Percentiles rank a stretch among this genome's conserved stretches.
These are phyloP conservation scores for Trichosanthes truncata DNA, from an alignment of 306 rosid genomes.

Conservation along the genomic window DNA sequence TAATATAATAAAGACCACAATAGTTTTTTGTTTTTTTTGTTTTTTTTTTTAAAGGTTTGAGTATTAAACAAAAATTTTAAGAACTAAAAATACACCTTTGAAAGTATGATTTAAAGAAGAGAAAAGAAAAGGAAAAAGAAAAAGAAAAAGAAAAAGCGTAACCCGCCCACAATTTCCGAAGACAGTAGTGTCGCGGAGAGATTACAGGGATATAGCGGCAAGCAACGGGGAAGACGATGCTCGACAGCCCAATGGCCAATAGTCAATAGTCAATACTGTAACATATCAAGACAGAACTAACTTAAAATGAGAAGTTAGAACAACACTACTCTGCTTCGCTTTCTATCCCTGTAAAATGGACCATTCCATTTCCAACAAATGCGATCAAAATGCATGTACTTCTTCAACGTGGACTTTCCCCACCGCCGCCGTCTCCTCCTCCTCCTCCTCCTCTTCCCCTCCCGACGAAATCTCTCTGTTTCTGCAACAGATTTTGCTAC, in stretches of 20 bases:
- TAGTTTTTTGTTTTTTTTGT: too few relatives aligned
- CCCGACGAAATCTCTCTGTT: conserved; percentile 84
- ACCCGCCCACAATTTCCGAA: neutral
- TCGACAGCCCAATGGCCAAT: neutral
- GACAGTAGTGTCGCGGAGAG: neutral
- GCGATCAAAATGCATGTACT: conserved; percentile 17
- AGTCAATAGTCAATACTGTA: neutral
- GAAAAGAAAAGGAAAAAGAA: too few relatives aligned
- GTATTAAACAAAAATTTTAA: too few relatives aligned
- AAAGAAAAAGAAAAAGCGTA: too few relatives aligned
- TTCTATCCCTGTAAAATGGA: neutral
- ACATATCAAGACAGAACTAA: neutral
- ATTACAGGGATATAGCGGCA: neutral
- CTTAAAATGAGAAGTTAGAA: neutral
- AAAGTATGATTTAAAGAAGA: too few relatives aligned
- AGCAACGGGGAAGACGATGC: neutral
- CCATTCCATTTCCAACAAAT: conserved; percentile 8
- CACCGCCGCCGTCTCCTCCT: conserved; percentile 10
- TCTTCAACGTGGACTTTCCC: neutral
- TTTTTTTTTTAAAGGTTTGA: too few relatives aligned
- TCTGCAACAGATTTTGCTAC: conserved; percentile 73
- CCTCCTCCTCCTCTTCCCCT: conserved; percentile 29
- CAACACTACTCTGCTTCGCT: neutral
- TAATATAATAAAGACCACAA: too few relatives aligned
- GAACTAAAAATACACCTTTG: too few relatives aligned